Base-by-base conservation (phyloP, 306 rosid species). In the Acacia confusa region DNA sequence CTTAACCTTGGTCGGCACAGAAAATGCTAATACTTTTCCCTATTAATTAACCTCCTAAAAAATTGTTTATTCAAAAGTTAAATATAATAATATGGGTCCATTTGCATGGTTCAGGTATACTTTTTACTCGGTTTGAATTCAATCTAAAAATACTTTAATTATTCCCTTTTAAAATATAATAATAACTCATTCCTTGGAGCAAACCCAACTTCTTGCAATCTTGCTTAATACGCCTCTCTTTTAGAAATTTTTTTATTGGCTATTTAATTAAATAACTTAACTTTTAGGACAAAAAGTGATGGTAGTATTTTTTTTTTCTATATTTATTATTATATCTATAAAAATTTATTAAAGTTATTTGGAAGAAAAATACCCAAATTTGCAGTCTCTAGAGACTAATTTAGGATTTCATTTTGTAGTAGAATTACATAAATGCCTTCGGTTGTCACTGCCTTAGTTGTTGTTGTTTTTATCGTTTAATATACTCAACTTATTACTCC, bases 1-100 rank as follows among this genome's bases (percentile, higher is more conserved):
- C 22, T 34, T 52, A 66, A 10, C 6, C 25, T 48, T 32, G 86
- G 86, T 48, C 24, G 86, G 86, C 82, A 53, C 71, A 52, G 76
- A 65, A 83, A 64, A 72, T 67, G 45, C 79, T 12, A 47, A 16
- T 53, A 61, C 72, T 73, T 78, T 83, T 67, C 3, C 43, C 67
- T 81, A 48, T 74, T 74, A 22, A 48, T 74, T 74, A 22, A 7
- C 11, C 53, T 11, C 53, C 28, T 0, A 7, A 27, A 43, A 72
- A 41, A 9, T 58, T 19, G 22, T 11, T 28, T 7, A 2, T 65
- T 32, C 76, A 70, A 40, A 79, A 79, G 25, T 75, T 28, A 15
- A 5, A 15, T 40, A 53, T 53, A 20, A 53, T 53, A 25, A 7
- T 52, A 27, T 36, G 47, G 48, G 45, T 38, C 27, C 72, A 19